These are phyloP conservation scores for Boletus rufocinnamomeus DNA, from an alignment of 768 basidiomycete genomes.

Conservation along the genomic window DNA sequence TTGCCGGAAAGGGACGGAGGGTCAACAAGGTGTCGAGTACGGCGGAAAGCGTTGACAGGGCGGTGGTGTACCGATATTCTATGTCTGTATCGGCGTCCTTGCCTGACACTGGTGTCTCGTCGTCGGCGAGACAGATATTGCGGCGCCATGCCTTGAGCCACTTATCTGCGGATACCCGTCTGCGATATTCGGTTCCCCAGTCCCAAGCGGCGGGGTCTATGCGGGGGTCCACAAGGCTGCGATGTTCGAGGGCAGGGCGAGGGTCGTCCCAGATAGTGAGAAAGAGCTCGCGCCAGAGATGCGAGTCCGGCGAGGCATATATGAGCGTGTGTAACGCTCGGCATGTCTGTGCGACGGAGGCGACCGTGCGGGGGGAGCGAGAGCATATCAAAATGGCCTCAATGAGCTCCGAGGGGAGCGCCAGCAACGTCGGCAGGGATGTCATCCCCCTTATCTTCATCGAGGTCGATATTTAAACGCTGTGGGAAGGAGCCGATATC, in stretches of 20 bases:
- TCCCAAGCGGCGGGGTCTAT: constrained; percentile 20
- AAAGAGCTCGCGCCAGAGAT: constrained; percentile 53
- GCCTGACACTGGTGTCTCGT: neutral
- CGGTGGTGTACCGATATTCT: neutral
- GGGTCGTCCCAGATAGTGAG: constrained; percentile 54
- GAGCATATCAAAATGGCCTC: constrained; percentile 38
- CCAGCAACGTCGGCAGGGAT: constrained; percentile 1
- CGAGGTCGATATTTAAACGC: neutral
- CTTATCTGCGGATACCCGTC: constrained; percentile 24
- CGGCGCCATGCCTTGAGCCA: constrained; percentile 29
- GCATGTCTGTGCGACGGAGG: constrained; percentile 41
- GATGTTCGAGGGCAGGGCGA: constrained; percentile 34
- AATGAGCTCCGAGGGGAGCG: constrained; percentile 43
- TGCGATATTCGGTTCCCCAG: constrained; percentile 29
- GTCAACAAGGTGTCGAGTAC: constrained; percentile 40
- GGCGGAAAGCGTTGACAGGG: constrained; percentile 28
- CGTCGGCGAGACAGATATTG: constrained; percentile 8
- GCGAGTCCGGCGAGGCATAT: constrained; percentile 35
- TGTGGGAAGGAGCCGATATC: constrained; percentile 4
- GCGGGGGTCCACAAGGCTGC: constrained; percentile 29
- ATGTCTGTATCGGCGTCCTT: neutral
- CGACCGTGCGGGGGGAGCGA: constrained; percentile 35
- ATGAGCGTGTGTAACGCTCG: constrained; percentile 38
- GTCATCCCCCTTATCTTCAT: neutral
- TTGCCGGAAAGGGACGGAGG: constrained; percentile 31